These are phyloP conservation scores for Didymella sp. DNA, from an alignment of 2,329 filamentous ascomycete genomes.

Conservation along the genomic window DNA sequence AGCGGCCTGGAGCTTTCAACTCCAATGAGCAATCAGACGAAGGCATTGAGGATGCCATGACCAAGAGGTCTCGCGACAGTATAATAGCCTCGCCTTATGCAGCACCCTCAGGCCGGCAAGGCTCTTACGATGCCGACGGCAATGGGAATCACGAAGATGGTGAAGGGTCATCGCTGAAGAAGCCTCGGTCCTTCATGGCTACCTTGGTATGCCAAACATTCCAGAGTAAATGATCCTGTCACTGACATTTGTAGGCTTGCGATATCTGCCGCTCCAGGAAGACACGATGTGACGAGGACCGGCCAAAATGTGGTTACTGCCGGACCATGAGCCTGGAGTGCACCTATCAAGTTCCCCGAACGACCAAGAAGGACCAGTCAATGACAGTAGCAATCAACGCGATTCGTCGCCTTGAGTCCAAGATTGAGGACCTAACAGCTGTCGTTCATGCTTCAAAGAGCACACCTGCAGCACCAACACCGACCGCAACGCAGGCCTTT, in stretches of 20 bases:
- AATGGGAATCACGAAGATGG: conserved; percentile 34
- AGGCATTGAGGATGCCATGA: conserved; percentile 42
- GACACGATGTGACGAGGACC: conserved; percentile 63
- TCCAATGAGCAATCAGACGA: conserved; percentile 1
- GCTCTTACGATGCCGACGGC: conserved; percentile 32
- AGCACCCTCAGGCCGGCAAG: conserved; percentile 24
- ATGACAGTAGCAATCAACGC: conserved; percentile 63
- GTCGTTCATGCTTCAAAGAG: conserved; percentile 39
- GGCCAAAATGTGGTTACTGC: conserved; percentile 60
- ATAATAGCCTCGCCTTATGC: conserved; percentile 30
- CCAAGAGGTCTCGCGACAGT: conserved; percentile 42
- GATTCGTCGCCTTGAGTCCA: conserved; percentile 60
- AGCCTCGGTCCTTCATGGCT: conserved; percentile 47
- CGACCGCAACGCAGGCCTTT: conserved; percentile 3
- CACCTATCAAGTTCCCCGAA: conserved; percentile 61
- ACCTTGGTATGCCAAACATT: conserved; percentile 33
- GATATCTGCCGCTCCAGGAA: conserved; percentile 62
- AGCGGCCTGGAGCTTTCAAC: conserved; percentile 1
- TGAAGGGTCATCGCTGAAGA: conserved; percentile 41
- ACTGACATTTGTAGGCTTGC: conserved; percentile 54
- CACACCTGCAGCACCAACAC: conserved; percentile 19
- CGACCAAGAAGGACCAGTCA: conserved; percentile 63
- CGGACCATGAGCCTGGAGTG: conserved; percentile 58
- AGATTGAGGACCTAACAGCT: conserved; percentile 58
- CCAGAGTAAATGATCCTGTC: neutral